Evolutionary conservation across 768 basidiomycete species (phyloP).

Genomic region (Jaapia argillacea): DNA sequence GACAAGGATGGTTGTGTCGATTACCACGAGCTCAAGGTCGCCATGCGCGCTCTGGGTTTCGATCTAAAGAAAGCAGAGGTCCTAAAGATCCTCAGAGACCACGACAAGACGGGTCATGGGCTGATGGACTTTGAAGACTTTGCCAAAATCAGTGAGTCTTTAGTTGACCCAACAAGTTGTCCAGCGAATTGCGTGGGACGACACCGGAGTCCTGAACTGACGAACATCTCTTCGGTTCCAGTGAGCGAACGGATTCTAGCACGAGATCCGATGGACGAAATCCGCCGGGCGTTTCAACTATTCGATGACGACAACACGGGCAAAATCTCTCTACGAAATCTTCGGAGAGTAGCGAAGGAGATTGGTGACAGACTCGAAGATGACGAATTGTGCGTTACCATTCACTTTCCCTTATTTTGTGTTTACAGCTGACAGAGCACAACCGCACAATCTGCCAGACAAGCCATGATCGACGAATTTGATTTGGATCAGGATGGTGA

Average conservation of each 20-base stretch:
- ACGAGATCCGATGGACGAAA: conserved; percentile 94
- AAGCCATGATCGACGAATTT: conserved; percentile 99
- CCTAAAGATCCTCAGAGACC: conserved; percentile 84
- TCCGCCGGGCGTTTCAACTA: conserved; percentile 89
- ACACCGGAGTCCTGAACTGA: background rate
- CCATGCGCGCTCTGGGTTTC: conserved; percentile 95
- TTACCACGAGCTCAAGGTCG: conserved; percentile 98
- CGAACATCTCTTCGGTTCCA: conserved; percentile 25
- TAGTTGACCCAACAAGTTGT: too few species aligned
- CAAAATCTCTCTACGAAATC: conserved; percentile 84
- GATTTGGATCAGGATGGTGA: conserved; percentile 98
- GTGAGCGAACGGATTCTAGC: conserved; percentile 93
- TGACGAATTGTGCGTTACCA: conserved; percentile 78
- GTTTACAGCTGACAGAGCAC: conserved; percentile 3
- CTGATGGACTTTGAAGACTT: conserved; percentile 94
- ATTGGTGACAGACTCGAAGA: conserved; percentile 93
- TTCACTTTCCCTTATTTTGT: conserved; percentile 7
- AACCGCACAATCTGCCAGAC: conserved; percentile 43
- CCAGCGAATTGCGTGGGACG: too few species aligned
- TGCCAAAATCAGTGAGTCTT: conserved; percentile 75
- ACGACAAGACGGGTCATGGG: conserved; percentile 73
- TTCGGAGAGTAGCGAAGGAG: conserved; percentile 91
- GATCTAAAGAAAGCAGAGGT: conserved; percentile 99
- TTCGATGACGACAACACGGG: conserved; percentile 97
- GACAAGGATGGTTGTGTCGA: conserved; percentile 96